Conservation (phyloP, 106 monocot species). For the Dioscorea alata region DNA sequence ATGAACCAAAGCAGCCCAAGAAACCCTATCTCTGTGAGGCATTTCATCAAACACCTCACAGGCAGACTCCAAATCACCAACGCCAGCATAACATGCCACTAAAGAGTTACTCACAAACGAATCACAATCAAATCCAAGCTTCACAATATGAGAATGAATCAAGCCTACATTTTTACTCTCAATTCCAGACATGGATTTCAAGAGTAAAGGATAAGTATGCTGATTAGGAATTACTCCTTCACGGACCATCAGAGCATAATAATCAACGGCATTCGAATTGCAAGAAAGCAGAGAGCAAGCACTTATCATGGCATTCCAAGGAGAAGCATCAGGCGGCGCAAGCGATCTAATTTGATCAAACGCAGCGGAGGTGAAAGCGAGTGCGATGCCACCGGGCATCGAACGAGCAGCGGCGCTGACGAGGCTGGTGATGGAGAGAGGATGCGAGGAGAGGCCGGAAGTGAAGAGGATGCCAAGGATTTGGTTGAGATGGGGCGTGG, state of each 20-base stretch:
- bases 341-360: background rate
- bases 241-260: constrained; percentile 14
- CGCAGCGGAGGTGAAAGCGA: background rate
- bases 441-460: constrained; percentile 4
- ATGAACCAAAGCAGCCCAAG: constrained; percentile 38
- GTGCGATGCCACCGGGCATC: constrained; percentile 7
- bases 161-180: background rate
- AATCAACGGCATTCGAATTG: constrained; percentile 4
- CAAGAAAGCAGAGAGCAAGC: background rate
- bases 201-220: constrained; percentile 28
- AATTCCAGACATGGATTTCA: constrained; percentile 5
- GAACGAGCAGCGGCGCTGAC: constrained; percentile 6
- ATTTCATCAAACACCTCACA: constrained; percentile 22
- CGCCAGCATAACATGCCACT: constrained; percentile 19
- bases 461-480: constrained; percentile 20
- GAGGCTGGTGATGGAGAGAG: constrained; percentile 11
- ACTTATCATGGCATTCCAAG: constrained; percentile 20
- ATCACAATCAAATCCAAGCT: constrained; percentile 20
- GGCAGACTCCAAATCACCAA: constrained; percentile 19
- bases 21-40: constrained; percentile 11
- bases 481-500: constrained; percentile 11
- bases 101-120: constrained; percentile 30
- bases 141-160: constrained; percentile 16
- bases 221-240: constrained; percentile 8
- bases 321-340: background rate